Evolutionary conservation across 108 stramenopile genomes (phyloP).

Genomic region (Pelagomonas calceolata): DNA sequence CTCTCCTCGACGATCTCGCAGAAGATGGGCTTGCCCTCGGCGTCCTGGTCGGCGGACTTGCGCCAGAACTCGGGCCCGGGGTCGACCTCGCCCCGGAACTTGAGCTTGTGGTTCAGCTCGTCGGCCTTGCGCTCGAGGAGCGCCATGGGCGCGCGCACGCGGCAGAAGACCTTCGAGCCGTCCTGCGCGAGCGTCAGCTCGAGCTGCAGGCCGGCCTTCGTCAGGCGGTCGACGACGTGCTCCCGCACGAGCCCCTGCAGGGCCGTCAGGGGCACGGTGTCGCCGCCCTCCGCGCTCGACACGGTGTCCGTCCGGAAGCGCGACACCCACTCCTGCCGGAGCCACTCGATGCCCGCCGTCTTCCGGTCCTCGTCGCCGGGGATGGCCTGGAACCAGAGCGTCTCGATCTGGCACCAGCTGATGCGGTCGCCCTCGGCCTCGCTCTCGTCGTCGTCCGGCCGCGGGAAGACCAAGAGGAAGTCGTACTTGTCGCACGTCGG

Average conservation of each 20-base stretch:
- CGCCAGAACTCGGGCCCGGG: constrained; percentile 4
- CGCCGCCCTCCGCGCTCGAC: neutral
- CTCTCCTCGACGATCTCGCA: constrained; percentile 22
- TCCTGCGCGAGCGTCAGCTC: constrained; percentile 11
- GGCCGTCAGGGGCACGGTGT: neutral
- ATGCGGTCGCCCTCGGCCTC: neutral
- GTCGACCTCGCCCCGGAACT: constrained; percentile 26
- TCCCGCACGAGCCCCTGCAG: constrained; percentile 15
- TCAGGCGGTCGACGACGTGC: constrained; percentile 21
- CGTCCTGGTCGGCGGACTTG: constrained; percentile 6
- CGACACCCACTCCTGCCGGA: neutral
- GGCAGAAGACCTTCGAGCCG: constrained; percentile 19
- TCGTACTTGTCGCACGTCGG: neutral
- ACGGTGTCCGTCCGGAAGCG: neutral
- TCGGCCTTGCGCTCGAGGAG: constrained; percentile 19
- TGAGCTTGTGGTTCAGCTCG: constrained; percentile 14
- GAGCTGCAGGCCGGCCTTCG: constrained; percentile 18
- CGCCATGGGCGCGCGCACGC: constrained; percentile 24
- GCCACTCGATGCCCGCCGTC: neutral
- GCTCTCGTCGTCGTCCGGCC: neutral
- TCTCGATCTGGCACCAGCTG: neutral
- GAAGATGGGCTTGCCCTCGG: constrained; percentile 4
- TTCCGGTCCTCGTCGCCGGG: neutral
- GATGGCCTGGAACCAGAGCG: neutral
- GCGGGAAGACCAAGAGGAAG: neutral